Percentiles rank a stretch among this genome's conserved stretches.
phyloP scores from a whole-genome alignment of 768 basidiomycete species.

The Leccinum subtestaceum region DNA sequence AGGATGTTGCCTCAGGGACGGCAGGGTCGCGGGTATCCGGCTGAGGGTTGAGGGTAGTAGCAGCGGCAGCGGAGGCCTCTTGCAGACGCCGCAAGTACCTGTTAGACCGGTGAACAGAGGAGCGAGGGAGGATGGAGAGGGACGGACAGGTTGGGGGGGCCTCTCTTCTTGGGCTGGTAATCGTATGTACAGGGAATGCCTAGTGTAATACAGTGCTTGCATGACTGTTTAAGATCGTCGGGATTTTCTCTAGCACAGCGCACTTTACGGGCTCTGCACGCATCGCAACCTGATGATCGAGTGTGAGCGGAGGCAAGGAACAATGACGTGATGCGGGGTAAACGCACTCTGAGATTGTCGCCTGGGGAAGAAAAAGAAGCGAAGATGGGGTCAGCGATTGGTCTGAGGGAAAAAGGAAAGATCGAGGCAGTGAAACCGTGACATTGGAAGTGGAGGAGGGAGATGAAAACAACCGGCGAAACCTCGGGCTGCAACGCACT shows the following conservation, averaged over 20 bases:
- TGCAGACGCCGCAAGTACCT: constrained; percentile 81
- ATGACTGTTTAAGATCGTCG: constrained; percentile 72
- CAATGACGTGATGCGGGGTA: constrained; percentile 24
- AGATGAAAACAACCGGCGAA: constrained; percentile 45
- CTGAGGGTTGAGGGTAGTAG: constrained; percentile 35
- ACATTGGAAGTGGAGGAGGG: neutral
- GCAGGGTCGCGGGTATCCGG: constrained; percentile 34
- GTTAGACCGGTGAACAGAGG: neutral
- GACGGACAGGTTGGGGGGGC: constrained; percentile 85
- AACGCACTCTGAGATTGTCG: constrained; percentile 80
- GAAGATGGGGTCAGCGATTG: constrained; percentile 31
- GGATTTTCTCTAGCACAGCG: constrained; percentile 78
- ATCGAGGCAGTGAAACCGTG: constrained; percentile 19
- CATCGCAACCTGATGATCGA: constrained; percentile 68
- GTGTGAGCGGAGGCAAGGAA: constrained; percentile 12
- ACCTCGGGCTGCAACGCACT: constrained; percentile 59
- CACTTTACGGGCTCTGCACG: constrained; percentile 84
- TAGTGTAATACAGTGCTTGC: constrained; percentile 84
- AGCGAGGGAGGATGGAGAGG: neutral
- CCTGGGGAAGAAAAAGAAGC: constrained; percentile 43
- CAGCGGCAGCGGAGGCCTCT: constrained; percentile 64
- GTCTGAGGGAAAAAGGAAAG: constrained; percentile 25
- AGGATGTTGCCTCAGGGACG: constrained; percentile 43
- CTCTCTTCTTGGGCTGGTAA: constrained; percentile 91
- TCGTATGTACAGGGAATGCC: constrained; percentile 87